Evolutionary conservation across 495 filamentous ascomycete species (phyloP).

Genomic region (Tuber melanosporum): DNA sequence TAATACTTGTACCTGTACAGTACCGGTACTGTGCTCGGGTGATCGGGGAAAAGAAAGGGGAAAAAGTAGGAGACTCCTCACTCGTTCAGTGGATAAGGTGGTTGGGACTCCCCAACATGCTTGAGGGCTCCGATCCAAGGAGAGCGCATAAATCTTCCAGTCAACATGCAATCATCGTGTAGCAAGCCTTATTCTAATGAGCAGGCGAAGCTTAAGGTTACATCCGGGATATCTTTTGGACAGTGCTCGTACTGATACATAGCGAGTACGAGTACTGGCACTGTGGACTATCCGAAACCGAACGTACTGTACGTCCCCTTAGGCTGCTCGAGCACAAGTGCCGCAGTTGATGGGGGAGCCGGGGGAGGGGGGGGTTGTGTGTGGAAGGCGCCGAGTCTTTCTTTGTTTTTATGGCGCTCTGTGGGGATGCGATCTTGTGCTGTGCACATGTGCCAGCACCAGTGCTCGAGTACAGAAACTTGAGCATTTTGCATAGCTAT

Average conservation of each 20-base stretch:
- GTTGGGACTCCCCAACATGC: background rate
- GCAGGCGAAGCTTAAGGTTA: background rate
- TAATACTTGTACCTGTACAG: background rate
- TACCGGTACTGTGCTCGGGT: background rate
- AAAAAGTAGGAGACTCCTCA: background rate
- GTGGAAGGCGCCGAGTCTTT: background rate
- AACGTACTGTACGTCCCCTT: background rate
- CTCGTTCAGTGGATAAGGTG: background rate
- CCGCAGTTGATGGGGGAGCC: background rate
- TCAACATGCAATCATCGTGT: background rate
- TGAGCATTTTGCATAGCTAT: background rate
- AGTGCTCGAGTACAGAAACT: background rate
- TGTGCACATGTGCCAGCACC: background rate
- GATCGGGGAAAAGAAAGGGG: background rate
- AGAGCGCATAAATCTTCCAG: background rate
- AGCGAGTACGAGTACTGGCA: background rate
- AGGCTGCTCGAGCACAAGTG: background rate
- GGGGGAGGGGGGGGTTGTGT: background rate
- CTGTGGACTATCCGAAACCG: background rate
- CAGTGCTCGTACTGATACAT: background rate
- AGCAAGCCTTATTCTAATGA: background rate
- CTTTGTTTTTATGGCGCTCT: background rate
- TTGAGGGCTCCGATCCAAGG: background rate
- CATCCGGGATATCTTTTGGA: background rate
- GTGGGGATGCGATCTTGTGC: background rate